phyloP scores from a whole-genome alignment of 2,329 filamentous ascomycete species.

The Cercospora beticola region DNA sequence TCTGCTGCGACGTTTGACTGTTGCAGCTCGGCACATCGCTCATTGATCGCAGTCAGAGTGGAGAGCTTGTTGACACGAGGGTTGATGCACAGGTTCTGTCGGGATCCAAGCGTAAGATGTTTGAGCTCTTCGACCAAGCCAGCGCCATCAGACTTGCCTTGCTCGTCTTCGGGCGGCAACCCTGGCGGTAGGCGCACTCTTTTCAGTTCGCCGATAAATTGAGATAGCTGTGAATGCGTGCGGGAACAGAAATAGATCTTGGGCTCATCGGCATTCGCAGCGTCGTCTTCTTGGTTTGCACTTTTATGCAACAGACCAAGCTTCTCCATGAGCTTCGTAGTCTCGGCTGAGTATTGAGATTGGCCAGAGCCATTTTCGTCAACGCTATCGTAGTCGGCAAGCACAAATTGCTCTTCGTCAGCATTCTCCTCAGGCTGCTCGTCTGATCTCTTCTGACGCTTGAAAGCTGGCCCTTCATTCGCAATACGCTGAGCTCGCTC shows the following conservation, averaged over 20 bases:
- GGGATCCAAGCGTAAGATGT: constrained; percentile 78
- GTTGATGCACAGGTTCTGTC: constrained; percentile 90
- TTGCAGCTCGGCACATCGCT: constrained; percentile 86
- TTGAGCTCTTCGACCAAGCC: constrained; percentile 63
- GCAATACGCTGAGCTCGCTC: constrained; percentile 45
- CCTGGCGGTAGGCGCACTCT: constrained; percentile 76
- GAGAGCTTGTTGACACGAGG: constrained; percentile 70
- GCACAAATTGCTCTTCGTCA: constrained; percentile 68
- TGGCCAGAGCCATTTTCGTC: constrained; percentile 42
- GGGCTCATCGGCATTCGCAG: constrained; percentile 62
- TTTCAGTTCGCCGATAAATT: constrained; percentile 80
- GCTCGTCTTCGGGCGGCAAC: constrained; percentile 41
- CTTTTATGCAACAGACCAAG: constrained; percentile 42
- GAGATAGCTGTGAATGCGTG: constrained; percentile 86
- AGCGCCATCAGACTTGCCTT: background rate
- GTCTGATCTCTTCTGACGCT: constrained; percentile 44
- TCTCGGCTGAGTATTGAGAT: constrained; percentile 62
- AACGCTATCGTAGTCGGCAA: constrained; percentile 73
- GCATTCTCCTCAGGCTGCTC: constrained; percentile 31
- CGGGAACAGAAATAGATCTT: constrained; percentile 93
- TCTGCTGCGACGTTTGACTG: constrained; percentile 63
- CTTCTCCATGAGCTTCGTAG: constrained; percentile 69
- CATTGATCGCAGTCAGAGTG: constrained; percentile 79
- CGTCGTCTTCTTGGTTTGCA: constrained; percentile 42
- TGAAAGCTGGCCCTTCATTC: constrained; percentile 50